Base-by-base conservation (phyloP, 2,329 filamentous ascomycete genomes). In the Lachnellula cervina region DNA sequence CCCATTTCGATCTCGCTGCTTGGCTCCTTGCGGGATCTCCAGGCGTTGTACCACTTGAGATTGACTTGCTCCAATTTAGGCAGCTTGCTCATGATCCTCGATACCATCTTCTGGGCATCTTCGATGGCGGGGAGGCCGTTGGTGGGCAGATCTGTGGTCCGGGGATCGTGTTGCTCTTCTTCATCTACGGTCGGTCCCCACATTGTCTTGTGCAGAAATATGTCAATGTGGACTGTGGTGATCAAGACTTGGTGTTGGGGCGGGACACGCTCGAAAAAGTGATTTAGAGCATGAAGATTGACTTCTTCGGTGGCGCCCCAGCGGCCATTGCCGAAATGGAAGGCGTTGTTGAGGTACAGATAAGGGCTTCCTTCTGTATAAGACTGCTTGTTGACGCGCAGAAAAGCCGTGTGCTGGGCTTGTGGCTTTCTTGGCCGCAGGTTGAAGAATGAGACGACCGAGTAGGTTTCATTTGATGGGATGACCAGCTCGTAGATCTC, bases 241-340 rank as follows among this genome's bases (percentile, higher is more conserved):
- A 44, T 44, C 5, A 44, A 7, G 2, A 44, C n/a, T 14, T 7
- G 13, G 19, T 44, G 42, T 11, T 44, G 11, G 11, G 19, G 1
- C 5, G 42, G 42, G 19, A 44, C 19, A 2, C 42, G 42, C 19
- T 44, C 17, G 17, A 44, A 44, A 11, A 44, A 44, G 19, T 19
- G 8, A 19, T 44, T 21, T 5, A 44, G 6, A 5, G 16, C 42
- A 23, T 21, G 11, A 5, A 44, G 19, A 19, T 23, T 23, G 11
- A 19, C n/a, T 19, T 44, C n/a, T 44, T 19, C 19, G 11, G 42
- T 44, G 11, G 19, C 11, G 13, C 19, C 13, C 16, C 19, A 17
- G 7, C n/a, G 19, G n/a, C 42, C 71, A 48, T 54, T n/a, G 23
- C 17, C n/a, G 45, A 54, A 16, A 28, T 34, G n/a, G 25, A 42